Base-by-base conservation (phyloP, 257 asterid species). In the Primulina eburnea region DNA sequence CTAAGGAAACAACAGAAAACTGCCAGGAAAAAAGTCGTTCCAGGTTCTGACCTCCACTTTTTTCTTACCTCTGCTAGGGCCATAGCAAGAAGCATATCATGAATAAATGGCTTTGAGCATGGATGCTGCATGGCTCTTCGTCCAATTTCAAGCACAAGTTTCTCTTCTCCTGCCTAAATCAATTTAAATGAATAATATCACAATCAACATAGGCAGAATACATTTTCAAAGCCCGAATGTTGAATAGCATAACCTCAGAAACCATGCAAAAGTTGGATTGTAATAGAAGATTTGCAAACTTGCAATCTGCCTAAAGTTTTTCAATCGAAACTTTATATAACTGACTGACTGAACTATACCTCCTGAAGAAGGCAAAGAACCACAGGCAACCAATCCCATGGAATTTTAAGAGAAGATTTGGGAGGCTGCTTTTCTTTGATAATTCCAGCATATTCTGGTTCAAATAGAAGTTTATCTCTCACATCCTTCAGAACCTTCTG, bases 321-420 rank as follows among this genome's bases (percentile, higher is more conserved):
- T 62, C 70, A 69, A 65, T 47, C 53, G 56, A 70, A 76, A 16
- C 57, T 73, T 43, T 37, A 16, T 68, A 21, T 21, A 0, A 21
- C 24, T 21, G 24, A 21, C 69, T 32, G 67, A 70, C 68, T 20
- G 26, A 57, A 69, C 68, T 59, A 72, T 74, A 87, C 99, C 95
- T 94, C 99, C 83, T 91, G 99, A 70, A 94, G 98, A 82, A 94
- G 95, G 83, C 96, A 89, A 76, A 94, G 83, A 75, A 97, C 95
- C 71, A 92, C 96, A 66, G 99, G 90, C 80, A 94, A 84, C 98
- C 97, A 91, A 73, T 89, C 78, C 99, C 96, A 86, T 8, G 95
- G 89, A 71, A 94, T 89, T 74, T 76, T 85, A 72, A 91, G 92
- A 78, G 95, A 87, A 68, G 97, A 83, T 81, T 83, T 88, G 60